Evolutionary conservation across 192 early-diverging fungal species (phyloP).

Genomic region (Coemansia reversa): DNA sequence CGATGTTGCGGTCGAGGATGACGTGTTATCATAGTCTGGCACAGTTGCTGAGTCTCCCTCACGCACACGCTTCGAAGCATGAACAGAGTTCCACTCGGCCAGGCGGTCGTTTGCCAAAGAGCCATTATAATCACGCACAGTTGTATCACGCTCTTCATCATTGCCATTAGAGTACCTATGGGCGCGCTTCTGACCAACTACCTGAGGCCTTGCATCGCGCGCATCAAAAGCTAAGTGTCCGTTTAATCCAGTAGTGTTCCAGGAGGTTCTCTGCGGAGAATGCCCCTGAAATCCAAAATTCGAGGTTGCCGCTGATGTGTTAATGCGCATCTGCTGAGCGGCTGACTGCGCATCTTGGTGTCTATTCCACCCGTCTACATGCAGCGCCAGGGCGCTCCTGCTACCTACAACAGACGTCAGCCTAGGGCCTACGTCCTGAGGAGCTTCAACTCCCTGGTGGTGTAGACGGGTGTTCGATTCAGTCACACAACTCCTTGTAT

Average conservation of each 20-base stretch:
- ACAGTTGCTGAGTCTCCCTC: too few relatives aligned
- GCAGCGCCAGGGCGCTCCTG: constrained; percentile 46
- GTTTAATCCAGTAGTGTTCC: too few relatives aligned
- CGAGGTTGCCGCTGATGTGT: constrained; percentile 11
- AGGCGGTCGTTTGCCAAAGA: too few relatives aligned
- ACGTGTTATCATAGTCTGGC: too few relatives aligned
- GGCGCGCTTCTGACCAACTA: constrained; percentile 14
- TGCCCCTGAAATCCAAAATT: constrained; percentile 6
- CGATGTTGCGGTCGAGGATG: too few relatives aligned
- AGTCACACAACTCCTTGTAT: constrained; percentile 27
- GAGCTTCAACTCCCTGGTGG: constrained; percentile 34
- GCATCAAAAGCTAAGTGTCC: too few relatives aligned
- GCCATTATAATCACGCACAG: too few relatives aligned
- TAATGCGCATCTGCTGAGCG: constrained; percentile 3
- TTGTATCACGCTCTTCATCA: too few relatives aligned
- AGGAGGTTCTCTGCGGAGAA: too few relatives aligned
- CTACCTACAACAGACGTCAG: constrained; percentile 4
- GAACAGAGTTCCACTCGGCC: too few relatives aligned
- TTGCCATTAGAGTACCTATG: neutral
- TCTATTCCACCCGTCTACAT: constrained; percentile 56
- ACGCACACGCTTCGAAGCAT: too few relatives aligned
- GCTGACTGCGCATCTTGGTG: constrained; percentile 12
- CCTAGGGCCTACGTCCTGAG: neutral
- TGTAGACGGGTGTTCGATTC: constrained; percentile 56
- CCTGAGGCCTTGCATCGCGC: too few relatives aligned